Conservation (phyloP, 345 rosid species). For the Linum tenue region DNA sequence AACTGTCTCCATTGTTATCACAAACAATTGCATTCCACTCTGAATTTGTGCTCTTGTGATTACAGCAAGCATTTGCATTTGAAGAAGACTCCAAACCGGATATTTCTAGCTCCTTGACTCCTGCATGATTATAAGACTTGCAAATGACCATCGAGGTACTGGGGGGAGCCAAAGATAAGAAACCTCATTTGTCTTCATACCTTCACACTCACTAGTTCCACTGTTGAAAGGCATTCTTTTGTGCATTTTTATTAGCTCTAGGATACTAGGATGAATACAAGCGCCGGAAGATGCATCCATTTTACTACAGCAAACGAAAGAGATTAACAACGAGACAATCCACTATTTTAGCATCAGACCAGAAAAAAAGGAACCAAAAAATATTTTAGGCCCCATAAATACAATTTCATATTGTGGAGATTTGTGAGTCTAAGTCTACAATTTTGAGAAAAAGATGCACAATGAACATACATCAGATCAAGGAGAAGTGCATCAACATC, state of each 20-base stretch:
- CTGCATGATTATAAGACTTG: slow-evolving; percentile 28
- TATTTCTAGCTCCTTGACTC: slow-evolving; percentile 33
- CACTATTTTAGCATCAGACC: background rate
- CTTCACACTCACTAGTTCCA: slow-evolving; percentile 19
- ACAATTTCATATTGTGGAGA: background rate
- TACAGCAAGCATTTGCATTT: slow-evolving; percentile 30
- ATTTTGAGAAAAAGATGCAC: background rate
- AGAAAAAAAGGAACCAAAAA: background rate
- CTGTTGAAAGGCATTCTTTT: slow-evolving; percentile 22
- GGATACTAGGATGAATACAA: slow-evolving; percentile 48
- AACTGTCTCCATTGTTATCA: slow-evolving; percentile 16
- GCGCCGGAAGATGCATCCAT: slow-evolving; percentile 31
- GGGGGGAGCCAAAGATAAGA: slow-evolving; percentile 8
- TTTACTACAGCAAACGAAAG: slow-evolving; percentile 35
- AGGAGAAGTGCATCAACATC: slow-evolving; percentile 21
- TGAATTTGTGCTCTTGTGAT: slow-evolving; percentile 30
- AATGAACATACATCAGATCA: slow-evolving; percentile 42
- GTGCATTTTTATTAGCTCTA: slow-evolving; percentile 38
- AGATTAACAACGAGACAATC: slow-evolving; percentile 12
- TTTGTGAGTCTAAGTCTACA: background rate
- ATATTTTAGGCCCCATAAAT: background rate
- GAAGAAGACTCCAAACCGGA: slow-evolving; percentile 42
- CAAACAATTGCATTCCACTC: slow-evolving; percentile 27
- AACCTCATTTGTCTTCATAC: slow-evolving; percentile 19
- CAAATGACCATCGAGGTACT: slow-evolving; percentile 8